Evolutionary conservation across 805 yeast species (phyloP).

Genomic region (Suhomyces emberorum): DNA sequence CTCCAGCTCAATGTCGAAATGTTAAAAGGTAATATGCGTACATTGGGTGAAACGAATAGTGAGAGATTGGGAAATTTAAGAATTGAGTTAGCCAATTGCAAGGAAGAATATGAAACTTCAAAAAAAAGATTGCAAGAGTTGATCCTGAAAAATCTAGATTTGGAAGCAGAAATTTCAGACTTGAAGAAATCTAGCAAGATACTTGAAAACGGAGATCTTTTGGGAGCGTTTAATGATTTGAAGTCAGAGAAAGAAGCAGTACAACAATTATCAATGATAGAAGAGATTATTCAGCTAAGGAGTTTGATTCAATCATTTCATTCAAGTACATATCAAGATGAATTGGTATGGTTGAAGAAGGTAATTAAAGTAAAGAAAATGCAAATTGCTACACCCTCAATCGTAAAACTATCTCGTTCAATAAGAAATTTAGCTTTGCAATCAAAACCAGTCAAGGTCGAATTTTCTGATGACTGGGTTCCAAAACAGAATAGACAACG

Average conservation of each 20-base stretch:
- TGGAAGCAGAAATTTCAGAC: constrained; percentile 23
- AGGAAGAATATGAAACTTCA: constrained; percentile 12
- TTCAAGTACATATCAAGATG: neutral
- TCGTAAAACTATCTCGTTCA: too few species aligned
- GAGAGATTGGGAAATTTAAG: constrained; percentile 18
- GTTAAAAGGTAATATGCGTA: constrained; percentile 41
- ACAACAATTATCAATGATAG: constrained; percentile 35
- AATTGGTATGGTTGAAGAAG: constrained; percentile 19
- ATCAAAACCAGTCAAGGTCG: constrained; percentile 11
- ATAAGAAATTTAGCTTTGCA: constrained; percentile 11
- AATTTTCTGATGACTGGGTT: constrained; percentile 10
- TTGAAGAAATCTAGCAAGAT: constrained; percentile 20
- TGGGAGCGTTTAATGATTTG: constrained; percentile 29
- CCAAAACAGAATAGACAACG: constrained; percentile 14
- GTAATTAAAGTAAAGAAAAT: constrained; percentile 7
- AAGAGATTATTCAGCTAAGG: constrained; percentile 44
- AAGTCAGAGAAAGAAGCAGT: constrained; percentile 30
- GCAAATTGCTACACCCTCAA: constrained; percentile 4
- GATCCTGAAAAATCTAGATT: constrained; percentile 16
- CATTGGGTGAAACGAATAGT: constrained; percentile 28
- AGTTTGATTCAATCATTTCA: constrained; percentile 15
- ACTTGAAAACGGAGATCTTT: constrained; percentile 11
- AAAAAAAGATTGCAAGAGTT: constrained; percentile 18
- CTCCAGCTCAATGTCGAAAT: constrained; percentile 43
- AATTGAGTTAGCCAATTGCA: constrained; percentile 7